These are phyloP conservation scores for Pseudonitzschia pungens DNA, from an alignment of 108 stramenopile species.

Conservation along the genomic window DNA sequence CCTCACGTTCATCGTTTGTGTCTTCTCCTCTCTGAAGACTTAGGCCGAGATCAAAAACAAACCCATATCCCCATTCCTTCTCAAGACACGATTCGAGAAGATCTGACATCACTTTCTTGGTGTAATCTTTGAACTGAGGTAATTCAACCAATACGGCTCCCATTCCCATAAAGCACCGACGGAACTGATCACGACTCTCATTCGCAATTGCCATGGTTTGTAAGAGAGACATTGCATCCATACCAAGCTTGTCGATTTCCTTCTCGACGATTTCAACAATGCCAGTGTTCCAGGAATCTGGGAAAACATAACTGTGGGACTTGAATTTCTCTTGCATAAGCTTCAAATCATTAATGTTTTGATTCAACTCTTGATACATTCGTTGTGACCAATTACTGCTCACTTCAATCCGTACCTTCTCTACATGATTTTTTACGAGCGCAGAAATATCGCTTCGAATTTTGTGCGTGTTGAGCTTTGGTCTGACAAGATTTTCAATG, in stretches of 20 bases:
- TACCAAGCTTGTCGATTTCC: slow-evolving; percentile 46
- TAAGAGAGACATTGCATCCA: slow-evolving; percentile 34
- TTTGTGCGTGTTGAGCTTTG: slow-evolving; percentile 32
- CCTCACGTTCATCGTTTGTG: slow-evolving; percentile 38
- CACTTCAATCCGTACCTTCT: slow-evolving; percentile 45
- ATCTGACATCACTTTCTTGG: slow-evolving; percentile 46
- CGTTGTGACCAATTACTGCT: slow-evolving; percentile 47
- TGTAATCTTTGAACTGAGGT: slow-evolving; percentile 44
- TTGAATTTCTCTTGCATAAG: slow-evolving; percentile 52
- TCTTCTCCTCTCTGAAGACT: slow-evolving; percentile 51
- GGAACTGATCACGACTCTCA: slow-evolving; percentile 45
- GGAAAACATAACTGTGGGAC: slow-evolving; percentile 45
- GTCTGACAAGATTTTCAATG: slow-evolving; percentile 47
- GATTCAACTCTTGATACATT: slow-evolving; percentile 57
- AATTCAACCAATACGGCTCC: slow-evolving; percentile 56
- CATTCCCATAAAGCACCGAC: slow-evolving; percentile 52
- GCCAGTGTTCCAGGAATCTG: slow-evolving; percentile 51
- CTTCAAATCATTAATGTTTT: slow-evolving; percentile 46
- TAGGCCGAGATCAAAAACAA: slow-evolving; percentile 60
- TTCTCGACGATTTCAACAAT: slow-evolving; percentile 41
- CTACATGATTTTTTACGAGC: slow-evolving; percentile 43
- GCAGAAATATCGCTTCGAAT: slow-evolving; percentile 25
- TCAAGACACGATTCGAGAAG: slow-evolving; percentile 53
- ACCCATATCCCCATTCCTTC: slow-evolving; percentile 56
- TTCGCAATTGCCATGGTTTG: slow-evolving; percentile 39